Percentiles rank a stretch among this genome's conserved stretches.
Evolutionary conservation across 345 rosid species (phyloP).

Genomic region (Salix arbutifolia): DNA sequence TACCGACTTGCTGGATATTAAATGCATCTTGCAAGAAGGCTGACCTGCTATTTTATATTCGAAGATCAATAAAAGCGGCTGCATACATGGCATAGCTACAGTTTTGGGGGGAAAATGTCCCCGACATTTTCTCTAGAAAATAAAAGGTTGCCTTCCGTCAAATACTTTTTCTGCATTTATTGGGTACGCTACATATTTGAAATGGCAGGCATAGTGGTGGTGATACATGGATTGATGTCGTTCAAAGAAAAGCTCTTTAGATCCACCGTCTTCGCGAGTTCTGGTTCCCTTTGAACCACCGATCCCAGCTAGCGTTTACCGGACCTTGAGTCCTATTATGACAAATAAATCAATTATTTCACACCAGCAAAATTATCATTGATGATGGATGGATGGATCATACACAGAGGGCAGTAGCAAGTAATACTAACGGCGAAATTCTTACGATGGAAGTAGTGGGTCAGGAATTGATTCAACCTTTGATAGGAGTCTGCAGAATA

Average conservation of each 20-base stretch:
- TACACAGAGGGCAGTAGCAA: not conserved
- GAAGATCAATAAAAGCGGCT: not conserved
- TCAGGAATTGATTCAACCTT: slow-evolving; percentile 39
- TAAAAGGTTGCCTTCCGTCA: not conserved
- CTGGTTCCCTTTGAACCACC: slow-evolving; percentile 42
- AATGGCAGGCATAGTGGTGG: not conserved
- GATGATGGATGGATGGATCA: not conserved
- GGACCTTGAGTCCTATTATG: slow-evolving; percentile 34
- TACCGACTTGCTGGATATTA: not conserved
- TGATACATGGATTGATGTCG: not conserved
- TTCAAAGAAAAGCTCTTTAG: not conserved
- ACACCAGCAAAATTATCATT: not conserved
- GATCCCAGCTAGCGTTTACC: slow-evolving; percentile 31
- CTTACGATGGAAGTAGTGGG: slow-evolving; percentile 45
- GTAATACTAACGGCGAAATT: no score
- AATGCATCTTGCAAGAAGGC: not conserved
- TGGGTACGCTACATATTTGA: not conserved
- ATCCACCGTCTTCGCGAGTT: slow-evolving; percentile 38
- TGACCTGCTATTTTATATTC: not conserved
- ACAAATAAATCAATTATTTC: not conserved
- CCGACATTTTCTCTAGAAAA: not conserved
- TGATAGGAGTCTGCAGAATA: slow-evolving; percentile 22
- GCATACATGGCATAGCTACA: not conserved
- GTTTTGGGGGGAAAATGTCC: not conserved
- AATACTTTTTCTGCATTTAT: not conserved